These are phyloP conservation scores for Phytophthora melonis DNA, from an alignment of 352 stramenopile genomes.

Conservation along the genomic window DNA sequence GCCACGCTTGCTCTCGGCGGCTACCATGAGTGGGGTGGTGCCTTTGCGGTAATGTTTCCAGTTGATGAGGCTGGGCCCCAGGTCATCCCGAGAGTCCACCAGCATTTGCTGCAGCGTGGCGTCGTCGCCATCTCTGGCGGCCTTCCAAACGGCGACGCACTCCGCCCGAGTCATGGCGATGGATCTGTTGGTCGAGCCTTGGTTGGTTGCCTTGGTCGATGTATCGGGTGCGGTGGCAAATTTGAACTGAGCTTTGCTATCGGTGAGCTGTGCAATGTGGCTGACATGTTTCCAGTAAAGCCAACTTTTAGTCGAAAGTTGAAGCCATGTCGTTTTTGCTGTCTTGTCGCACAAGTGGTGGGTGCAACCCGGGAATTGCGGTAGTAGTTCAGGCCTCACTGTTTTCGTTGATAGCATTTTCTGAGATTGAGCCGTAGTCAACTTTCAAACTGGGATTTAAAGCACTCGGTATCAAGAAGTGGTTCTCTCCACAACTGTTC, in stretches of 20 bases:
- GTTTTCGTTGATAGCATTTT: too few relatives aligned
- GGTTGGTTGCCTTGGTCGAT: background rate
- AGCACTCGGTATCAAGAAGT: too few relatives aligned
- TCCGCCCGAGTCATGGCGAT: slow-evolving; percentile 41
- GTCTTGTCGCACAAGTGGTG: slow-evolving; percentile 24
- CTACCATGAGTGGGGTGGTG: slow-evolving; percentile 76
- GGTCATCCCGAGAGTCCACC: slow-evolving; percentile 24
- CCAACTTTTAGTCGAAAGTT: slow-evolving; percentile 16
- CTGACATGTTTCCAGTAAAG: slow-evolving; percentile 28
- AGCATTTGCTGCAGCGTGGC: slow-evolving; percentile 35
- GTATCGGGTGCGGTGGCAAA: slow-evolving; percentile 11
- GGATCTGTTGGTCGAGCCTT: background rate
- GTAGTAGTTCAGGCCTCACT: background rate
- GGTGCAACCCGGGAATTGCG: slow-evolving; percentile 3
- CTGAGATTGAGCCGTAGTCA: too few relatives aligned
- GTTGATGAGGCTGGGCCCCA: slow-evolving; percentile 43
- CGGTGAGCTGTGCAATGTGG: slow-evolving; percentile 20
- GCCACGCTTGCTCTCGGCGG: slow-evolving; percentile 40
- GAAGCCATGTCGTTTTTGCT: slow-evolving; percentile 12
- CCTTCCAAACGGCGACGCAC: slow-evolving; percentile 46
- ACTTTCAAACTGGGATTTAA: too few relatives aligned
- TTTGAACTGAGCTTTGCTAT: slow-evolving; percentile 22
- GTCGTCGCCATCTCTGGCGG: slow-evolving; percentile 40
- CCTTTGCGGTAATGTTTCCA: slow-evolving; percentile 53
- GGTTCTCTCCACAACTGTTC: too few relatives aligned